Conservation (phyloP, 108 stramenopile species). For the Nitzschia sp. region DNA sequence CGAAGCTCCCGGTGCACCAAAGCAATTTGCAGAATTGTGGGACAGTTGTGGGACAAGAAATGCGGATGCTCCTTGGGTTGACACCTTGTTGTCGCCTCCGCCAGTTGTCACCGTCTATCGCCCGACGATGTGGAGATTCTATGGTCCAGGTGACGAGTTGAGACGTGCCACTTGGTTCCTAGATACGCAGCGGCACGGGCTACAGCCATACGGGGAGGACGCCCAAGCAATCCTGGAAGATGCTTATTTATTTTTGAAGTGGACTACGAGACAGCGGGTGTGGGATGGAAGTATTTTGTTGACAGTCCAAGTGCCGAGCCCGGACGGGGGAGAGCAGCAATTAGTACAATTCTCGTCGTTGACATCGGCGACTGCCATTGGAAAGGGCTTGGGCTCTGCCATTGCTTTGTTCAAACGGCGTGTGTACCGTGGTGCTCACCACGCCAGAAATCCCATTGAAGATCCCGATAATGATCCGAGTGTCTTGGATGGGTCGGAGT, state of each 20-base stretch:
- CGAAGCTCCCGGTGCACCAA: slow-evolving; percentile 3
- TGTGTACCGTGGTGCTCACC: slow-evolving; percentile 61
- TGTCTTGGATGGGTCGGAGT: background rate
- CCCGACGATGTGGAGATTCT: slow-evolving; percentile 69
- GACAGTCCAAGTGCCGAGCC: slow-evolving; percentile 64
- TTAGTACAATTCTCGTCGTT: slow-evolving; percentile 67
- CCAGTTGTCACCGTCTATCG: slow-evolving; percentile 43
- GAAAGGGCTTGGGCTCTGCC: slow-evolving; percentile 58
- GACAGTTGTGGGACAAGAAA: slow-evolving; percentile 14
- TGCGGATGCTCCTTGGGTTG: slow-evolving; percentile 22
- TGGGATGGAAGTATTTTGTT: slow-evolving; percentile 29
- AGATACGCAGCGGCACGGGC: slow-evolving; percentile 56
- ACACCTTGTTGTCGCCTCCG: slow-evolving; percentile 32
- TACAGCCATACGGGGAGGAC: slow-evolving; percentile 68
- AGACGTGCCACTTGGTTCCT: slow-evolving; percentile 59
- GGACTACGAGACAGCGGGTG: slow-evolving; percentile 25
- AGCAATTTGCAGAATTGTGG: slow-evolving; percentile 28
- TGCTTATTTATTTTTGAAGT: slow-evolving; percentile 67
- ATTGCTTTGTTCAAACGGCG: slow-evolving; percentile 62
- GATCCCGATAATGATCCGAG: slow-evolving; percentile 3
- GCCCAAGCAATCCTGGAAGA: slow-evolving; percentile 60
- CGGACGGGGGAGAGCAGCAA: slow-evolving; percentile 47
- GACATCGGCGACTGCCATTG: slow-evolving; percentile 54
- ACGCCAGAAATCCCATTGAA: slow-evolving; percentile 1
- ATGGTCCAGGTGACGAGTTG: slow-evolving; percentile 62